Percentiles rank a stretch among this genome's conserved stretches.
phyloP scores from a whole-genome alignment of 176 grass and related monocot species.

The Musa acuminata region DNA sequence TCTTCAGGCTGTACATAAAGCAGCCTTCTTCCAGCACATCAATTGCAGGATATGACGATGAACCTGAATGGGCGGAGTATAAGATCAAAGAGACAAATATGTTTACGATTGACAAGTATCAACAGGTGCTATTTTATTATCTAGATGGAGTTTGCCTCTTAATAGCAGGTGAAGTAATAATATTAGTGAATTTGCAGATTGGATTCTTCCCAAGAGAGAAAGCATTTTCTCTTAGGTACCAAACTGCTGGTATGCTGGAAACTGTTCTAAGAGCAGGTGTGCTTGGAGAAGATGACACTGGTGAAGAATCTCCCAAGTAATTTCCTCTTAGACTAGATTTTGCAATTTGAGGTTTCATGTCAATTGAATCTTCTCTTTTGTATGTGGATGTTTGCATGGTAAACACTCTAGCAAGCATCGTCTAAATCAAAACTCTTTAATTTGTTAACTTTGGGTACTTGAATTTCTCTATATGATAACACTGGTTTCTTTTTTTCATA shows the following conservation, averaged over 20 bases:
- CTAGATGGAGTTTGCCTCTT: neutral
- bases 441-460: neutral
- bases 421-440: neutral
- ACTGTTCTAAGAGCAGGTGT: slow-evolving; percentile 72
- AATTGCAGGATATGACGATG: slow-evolving; percentile 40
- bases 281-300: slow-evolving; percentile 83
- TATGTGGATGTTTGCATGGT: neutral
- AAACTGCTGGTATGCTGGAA: slow-evolving; percentile 87
- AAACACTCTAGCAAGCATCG: neutral
- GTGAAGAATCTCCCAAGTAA: slow-evolving; percentile 76
- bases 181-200: slow-evolving; percentile 57
- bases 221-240: slow-evolving; percentile 82
- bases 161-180: slow-evolving; percentile 1
- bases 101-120: slow-evolving; percentile 95
- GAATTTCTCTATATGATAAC: neutral
- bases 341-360: neutral
- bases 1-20: slow-evolving; percentile 82
- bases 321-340: slow-evolving; percentile 6
- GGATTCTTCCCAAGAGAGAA: slow-evolving; percentile 77
- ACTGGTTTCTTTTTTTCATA: neutral
- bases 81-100: slow-evolving; percentile 97
- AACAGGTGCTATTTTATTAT: slow-evolving; percentile 49
- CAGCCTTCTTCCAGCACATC: slow-evolving; percentile 60
- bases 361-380: neutral
- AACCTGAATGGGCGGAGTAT: slow-evolving; percentile 84